Conservation (phyloP, 352 stramenopile genomes). For the Phytophthora quininea region DNA sequence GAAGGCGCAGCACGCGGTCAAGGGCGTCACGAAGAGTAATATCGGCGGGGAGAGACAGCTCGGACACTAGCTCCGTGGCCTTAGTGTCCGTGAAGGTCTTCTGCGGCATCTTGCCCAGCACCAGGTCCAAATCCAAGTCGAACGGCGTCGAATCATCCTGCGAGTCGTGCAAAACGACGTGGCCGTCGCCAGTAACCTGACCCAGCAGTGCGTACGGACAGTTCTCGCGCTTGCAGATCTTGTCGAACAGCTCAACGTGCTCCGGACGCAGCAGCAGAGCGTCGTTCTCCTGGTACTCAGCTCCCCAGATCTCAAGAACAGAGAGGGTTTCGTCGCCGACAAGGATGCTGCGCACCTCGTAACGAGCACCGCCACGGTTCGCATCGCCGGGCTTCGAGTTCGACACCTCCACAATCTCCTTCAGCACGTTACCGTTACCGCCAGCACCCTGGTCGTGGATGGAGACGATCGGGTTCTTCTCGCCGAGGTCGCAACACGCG, state of each 20-base stretch:
- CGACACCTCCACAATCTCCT: constrained; percentile 97
- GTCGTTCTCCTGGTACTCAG: constrained; percentile 99
- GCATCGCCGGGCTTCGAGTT: constrained; percentile 88
- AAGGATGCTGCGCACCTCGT: constrained; percentile 97
- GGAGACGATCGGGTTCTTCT: constrained; percentile 98
- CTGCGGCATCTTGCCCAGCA: constrained; percentile 99
- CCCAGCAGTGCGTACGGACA: constrained; percentile 96
- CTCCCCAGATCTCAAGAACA: constrained; percentile 99
- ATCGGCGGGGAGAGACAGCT: constrained; percentile 86
- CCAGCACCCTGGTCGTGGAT: constrained; percentile 99
- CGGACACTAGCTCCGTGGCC: constrained; percentile 49
- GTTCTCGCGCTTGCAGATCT: constrained; percentile 97
- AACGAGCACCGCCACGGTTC: constrained; percentile 82
- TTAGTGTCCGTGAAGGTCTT: constrained; percentile 97
- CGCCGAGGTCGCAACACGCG: constrained; percentile 97
- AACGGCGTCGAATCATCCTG: constrained; percentile 94
- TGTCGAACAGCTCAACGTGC: constrained; percentile 92
- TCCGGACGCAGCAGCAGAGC: constrained; percentile 94
- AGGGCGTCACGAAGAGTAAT: constrained; percentile 91
- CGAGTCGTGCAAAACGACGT: constrained; percentile 97
- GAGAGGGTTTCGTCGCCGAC: constrained; percentile 98
- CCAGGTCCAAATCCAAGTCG: constrained; percentile 97
- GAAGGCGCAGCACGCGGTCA: constrained; percentile 94
- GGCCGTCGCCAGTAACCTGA: constrained; percentile 94
- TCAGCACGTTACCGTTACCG: constrained; percentile 99